These are phyloP conservation scores for Neurospora sp. DNA, from an alignment of 495 filamentous ascomycete genomes.

Conservation along the genomic window DNA sequence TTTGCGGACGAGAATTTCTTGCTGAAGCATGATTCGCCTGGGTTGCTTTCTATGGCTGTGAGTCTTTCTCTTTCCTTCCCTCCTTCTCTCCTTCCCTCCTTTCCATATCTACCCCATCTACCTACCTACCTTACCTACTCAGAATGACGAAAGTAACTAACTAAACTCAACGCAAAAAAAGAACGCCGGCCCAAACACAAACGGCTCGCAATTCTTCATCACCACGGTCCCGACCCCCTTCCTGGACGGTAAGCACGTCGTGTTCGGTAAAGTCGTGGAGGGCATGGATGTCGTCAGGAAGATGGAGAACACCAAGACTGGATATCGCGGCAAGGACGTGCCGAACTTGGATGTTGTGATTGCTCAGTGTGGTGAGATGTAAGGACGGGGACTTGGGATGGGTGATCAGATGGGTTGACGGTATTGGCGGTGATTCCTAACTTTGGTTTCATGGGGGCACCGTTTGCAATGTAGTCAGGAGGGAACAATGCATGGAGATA, in stretches of 20 bases:
- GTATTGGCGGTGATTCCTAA: neutral
- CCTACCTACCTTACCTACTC: neutral
- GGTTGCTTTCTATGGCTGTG: constrained; percentile 89
- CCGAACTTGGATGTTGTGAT: constrained; percentile 81
- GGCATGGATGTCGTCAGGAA: constrained; percentile 82
- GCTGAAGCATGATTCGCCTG: constrained; percentile 65
- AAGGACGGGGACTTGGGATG: constrained; percentile 7
- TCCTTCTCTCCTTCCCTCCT: neutral
- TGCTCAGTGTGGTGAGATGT: constrained; percentile 85
- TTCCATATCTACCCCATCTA: neutral
- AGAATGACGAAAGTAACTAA: neutral
- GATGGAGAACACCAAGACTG: constrained; percentile 80
- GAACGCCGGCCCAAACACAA: constrained; percentile 90
- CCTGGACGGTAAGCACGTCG: constrained; percentile 90
- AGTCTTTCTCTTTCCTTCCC: constrained; percentile 21
- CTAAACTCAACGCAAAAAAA: constrained; percentile 18
- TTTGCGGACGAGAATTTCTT: constrained; percentile 89
- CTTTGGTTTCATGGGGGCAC: no score
- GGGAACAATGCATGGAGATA: neutral
- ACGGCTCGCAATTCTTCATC: constrained; percentile 97
- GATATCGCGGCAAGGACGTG: constrained; percentile 57
- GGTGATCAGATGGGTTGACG: neutral
- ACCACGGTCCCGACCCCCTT: constrained; percentile 78
- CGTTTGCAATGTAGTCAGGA: neutral
- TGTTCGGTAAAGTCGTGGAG: constrained; percentile 84